These are phyloP conservation scores for Aspergillus novofumigatus DNA, from an alignment of 2,329 filamentous ascomycete species.

Conservation along the genomic window DNA sequence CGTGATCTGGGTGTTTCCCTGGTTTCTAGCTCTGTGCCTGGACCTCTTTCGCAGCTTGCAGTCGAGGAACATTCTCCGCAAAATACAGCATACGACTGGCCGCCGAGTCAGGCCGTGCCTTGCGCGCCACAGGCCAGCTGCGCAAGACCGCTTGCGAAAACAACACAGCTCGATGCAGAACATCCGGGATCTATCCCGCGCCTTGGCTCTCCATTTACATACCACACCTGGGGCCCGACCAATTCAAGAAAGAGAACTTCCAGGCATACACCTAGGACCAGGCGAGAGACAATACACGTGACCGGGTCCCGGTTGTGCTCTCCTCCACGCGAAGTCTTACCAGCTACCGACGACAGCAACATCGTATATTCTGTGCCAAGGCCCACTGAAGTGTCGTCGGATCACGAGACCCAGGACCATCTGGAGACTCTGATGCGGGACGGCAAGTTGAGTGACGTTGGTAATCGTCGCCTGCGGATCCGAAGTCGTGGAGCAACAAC, in stretches of 20 bases:
- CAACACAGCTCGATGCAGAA: slow-evolving; percentile 13
- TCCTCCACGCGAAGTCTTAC: slow-evolving; percentile 53
- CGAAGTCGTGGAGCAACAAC: slow-evolving; percentile 60
- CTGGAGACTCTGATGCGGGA: slow-evolving; percentile 46
- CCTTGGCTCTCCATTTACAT: slow-evolving; percentile 48
- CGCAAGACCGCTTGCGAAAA: slow-evolving; percentile 6
- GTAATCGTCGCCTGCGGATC: slow-evolving; percentile 55
- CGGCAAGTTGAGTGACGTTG: slow-evolving; percentile 42
- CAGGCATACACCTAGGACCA: slow-evolving; percentile 28
- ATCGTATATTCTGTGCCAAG: slow-evolving; percentile 39
- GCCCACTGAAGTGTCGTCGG: slow-evolving; percentile 41
- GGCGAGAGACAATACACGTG: slow-evolving; percentile 44
- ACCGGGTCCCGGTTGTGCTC: slow-evolving; percentile 44
- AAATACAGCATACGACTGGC: slow-evolving; percentile 29
- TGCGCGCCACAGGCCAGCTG: slow-evolving; percentile 3
- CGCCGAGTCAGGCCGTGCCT: slow-evolving; percentile 34
- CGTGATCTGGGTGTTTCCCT: slow-evolving; percentile 45
- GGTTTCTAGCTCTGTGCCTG: slow-evolving; percentile 38
- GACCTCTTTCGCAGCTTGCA: slow-evolving; percentile 32
- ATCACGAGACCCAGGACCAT: slow-evolving; percentile 55
- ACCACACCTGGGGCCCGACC: slow-evolving; percentile 47
- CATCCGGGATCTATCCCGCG: slow-evolving; percentile 33
- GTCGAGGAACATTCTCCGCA: slow-evolving; percentile 22
- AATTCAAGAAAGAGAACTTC: slow-evolving; percentile 29
- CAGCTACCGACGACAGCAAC: slow-evolving; percentile 44